phyloP scores from a whole-genome alignment of 2,329 filamentous ascomycete species.

The Phaeoacremonium minimum region DNA sequence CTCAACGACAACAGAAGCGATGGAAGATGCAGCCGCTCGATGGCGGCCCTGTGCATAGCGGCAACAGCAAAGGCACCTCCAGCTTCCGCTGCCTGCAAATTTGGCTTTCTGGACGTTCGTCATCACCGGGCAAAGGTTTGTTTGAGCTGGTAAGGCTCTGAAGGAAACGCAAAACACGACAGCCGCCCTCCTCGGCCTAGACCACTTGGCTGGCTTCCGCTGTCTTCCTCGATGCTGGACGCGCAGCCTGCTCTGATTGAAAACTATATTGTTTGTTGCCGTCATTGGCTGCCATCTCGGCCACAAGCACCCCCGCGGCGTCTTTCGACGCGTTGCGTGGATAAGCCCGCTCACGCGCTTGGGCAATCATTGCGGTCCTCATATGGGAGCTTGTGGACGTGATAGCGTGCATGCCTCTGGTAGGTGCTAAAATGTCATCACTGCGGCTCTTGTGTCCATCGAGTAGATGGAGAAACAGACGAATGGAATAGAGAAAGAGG shows the following conservation, averaged over 20 bases:
- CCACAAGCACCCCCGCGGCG: too few relatives aligned
- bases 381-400: too few relatives aligned
- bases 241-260: constrained; percentile 29
- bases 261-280: constrained; percentile 25
- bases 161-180: too few relatives aligned
- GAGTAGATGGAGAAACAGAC: constrained; percentile 6
- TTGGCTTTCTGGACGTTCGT: constrained; percentile 33
- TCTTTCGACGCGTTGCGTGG: too few relatives aligned
- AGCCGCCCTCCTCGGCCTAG: too few relatives aligned
- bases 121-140: constrained; percentile 27
- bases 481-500: constrained; percentile 3
- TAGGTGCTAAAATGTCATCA: constrained; percentile 18
- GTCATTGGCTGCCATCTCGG: constrained; percentile 17
- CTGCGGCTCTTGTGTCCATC: too few relatives aligned
- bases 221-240: constrained; percentile 1
- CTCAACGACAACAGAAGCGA: constrained; percentile 28
- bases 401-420: constrained; percentile 7
- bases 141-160: too few relatives aligned
- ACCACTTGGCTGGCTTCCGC: constrained; percentile 1
- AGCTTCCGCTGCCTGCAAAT: constrained; percentile 26
- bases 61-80: not conserved
- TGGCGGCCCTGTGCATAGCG: not conserved
- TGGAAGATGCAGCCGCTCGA: not conserved
- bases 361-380: too few relatives aligned
- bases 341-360: too few relatives aligned